Base-by-base conservation (phyloP, 345 rosid species). In the Rhizophora apiculata region DNA sequence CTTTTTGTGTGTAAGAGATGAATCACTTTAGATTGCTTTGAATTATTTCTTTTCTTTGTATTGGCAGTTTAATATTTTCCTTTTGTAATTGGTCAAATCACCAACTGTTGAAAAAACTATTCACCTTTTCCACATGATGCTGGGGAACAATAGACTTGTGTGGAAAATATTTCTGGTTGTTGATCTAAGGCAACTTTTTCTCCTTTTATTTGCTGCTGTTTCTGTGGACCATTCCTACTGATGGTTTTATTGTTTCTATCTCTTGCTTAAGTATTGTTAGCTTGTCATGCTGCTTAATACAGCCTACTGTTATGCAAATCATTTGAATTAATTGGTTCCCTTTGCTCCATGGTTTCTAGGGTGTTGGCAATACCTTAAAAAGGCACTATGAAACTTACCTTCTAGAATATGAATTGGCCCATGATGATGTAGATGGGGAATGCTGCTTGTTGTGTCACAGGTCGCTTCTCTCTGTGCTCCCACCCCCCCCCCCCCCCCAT, bases 381-480 rank as follows among this genome's bases (percentile, higher is more conserved):
- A 86, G 97, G 74, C 98, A 92, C 72, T 95, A 95, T 27, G 99
- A 95, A 80, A 95, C 99, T 4, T 95, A 95, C 75, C 92, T 95
- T 61, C 71, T 95, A 68, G 99, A 95, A 78, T 95, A 92, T 49
- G 99, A 95, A 77, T 82, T 92, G 76, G 99, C 97, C 65, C 99
- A 92, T 78, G 99, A 95, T 58, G 99, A 95, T 78, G 97, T 95
- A 4, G 99, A 88, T 48, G 98, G 98, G 82, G 99, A 92, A 76
- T 95, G 99, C 79, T 95, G 98, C 83, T 83, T 95, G 80, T 76
- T 95, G 73, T 95, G 99, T 78, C 96, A 90, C 81, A 88, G 99
- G 99, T 89, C 49, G 3, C 49, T 15, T 13, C 63, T 55, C 39
- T 64, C 76, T 56, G 64, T 53, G 46, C 61, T 16, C 64, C 1